Evolutionary conservation across 2,329 filamentous ascomycete species (phyloP), one percentile per base, ranked within the genome.

Genomic region (Arachnopeziza araneosa): DNA sequence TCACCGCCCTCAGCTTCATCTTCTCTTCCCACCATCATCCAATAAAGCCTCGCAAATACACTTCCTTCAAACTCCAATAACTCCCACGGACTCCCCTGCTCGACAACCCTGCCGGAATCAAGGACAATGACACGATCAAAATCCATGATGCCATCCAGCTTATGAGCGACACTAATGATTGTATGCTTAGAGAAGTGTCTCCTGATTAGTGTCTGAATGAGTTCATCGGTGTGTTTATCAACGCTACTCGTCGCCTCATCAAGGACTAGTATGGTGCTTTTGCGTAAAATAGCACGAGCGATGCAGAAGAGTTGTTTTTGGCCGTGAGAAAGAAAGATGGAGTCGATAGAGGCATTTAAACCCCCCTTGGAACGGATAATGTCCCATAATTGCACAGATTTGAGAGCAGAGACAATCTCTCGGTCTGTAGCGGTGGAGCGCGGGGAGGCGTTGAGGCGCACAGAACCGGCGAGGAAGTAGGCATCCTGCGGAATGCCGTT

Each of bases 91-190:
- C 50, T 55, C 36, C 58, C 61, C 48, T 56, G 56, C 66, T 83
- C 79, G 96, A 76, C 97, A 91, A 19, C 93, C 81, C 24, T 96
- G 86, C 64, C 83, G 77, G n/a, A 60, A 36, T 55, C 57, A 59
- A 63, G 73, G 14, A 80, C 73, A 2, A 74, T 72, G 56, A 80
- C 72, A 24, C 69, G 72, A 64, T 80, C 78, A 69, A 79, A 82
- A 61, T 80, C 79, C 52, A 78, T 70, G 52, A 82, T 79, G 0
- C 78, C 80, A 12, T 74, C 67, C 26, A 77, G 62, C 6, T 71
- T 63, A 64, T 77, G 75, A 22, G 73, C 73, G 3, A 76, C 71
- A 0, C 71, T 70, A 51, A 77, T 68, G 14, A 88, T 78, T 2
- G 85, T 88, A 67, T 82, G 80, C 3, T 74, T 75, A 1, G 71